These are phyloP conservation scores for Oryza australiensis DNA, from an alignment of 176 grass and related monocot species.

Conservation along the genomic window DNA sequence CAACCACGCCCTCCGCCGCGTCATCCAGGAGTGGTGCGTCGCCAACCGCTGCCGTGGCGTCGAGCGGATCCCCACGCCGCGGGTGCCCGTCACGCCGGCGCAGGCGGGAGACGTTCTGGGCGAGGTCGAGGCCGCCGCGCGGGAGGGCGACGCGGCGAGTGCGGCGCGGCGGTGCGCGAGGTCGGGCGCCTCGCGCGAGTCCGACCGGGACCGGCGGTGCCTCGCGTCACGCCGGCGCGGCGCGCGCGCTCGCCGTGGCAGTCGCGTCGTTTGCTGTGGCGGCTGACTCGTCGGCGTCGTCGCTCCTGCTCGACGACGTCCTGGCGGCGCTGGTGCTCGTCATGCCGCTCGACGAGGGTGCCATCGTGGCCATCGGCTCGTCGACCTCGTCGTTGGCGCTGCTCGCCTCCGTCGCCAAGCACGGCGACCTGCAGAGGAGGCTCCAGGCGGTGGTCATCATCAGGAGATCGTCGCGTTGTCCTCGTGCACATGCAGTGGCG, in stretches of 20 bases:
- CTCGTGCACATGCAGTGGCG: neutral
- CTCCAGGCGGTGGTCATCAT: slow-evolving; percentile 36
- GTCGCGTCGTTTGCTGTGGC: slow-evolving; percentile 21
- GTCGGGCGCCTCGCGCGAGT: slow-evolving; percentile 20
- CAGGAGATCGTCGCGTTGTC: slow-evolving; percentile 33
- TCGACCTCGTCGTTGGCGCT: slow-evolving; percentile 20
- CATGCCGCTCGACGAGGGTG: slow-evolving; percentile 42
- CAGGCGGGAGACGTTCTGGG: slow-evolving; percentile 13
- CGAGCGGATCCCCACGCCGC: slow-evolving; percentile 52
- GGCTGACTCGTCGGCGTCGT: neutral
- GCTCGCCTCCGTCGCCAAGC: slow-evolving; percentile 26
- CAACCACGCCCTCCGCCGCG: slow-evolving; percentile 54
- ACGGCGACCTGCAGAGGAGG: slow-evolving; percentile 35
- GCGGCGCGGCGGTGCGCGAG: slow-evolving; percentile 1
- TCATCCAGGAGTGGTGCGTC: slow-evolving; percentile 67
- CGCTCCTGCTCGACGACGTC: slow-evolving; percentile 16
- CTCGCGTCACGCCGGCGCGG: slow-evolving; percentile 28
- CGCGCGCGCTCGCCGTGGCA: slow-evolving; percentile 22
- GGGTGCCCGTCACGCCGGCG: slow-evolving; percentile 27
- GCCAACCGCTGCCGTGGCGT: slow-evolving; percentile 16
- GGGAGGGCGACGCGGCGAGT: slow-evolving; percentile 3
- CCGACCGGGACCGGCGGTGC: slow-evolving; percentile 30
- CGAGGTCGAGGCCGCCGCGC: neutral
- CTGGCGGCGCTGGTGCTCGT: slow-evolving; percentile 44
- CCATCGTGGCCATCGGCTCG: slow-evolving; percentile 22